Conservation (phyloP, 306 rosid genomes). For the Cyamopsis tetragonoloba region DNA sequence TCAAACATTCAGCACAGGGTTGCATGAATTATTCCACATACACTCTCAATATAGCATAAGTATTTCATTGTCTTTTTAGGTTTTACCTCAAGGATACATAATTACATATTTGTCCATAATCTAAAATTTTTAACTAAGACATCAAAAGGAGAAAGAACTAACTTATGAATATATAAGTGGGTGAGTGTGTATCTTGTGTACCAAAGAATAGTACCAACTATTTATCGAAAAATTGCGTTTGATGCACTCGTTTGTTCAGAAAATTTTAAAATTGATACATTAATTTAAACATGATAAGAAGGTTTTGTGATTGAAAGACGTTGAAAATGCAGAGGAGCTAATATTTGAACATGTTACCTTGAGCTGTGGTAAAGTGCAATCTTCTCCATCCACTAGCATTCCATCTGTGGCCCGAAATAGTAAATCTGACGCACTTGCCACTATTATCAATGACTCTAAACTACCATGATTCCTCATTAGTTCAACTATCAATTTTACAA, state of each 20-base stretch:
- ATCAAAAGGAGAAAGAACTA: neutral
- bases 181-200: neutral
- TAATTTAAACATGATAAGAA: too few relatives aligned
- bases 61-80: neutral
- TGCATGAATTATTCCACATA: neutral
- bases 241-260: neutral
- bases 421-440: constrained; percentile 81
- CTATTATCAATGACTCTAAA: constrained; percentile 67
- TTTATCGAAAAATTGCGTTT: neutral
- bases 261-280: neutral
- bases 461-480: constrained; percentile 80
- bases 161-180: neutral
- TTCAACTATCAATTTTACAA: constrained; percentile 70
- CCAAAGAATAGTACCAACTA: neutral
- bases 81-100: neutral
- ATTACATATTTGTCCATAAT: neutral
- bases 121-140: neutral
- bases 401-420: constrained; percentile 86
- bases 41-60: neutral
- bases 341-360: constrained; percentile 49
- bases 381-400: constrained; percentile 89
- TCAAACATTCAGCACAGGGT: neutral
- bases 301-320: neutral
- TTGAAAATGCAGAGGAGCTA: neutral
- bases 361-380: constrained; percentile 77